phyloP scores from a whole-genome alignment of 805 yeast genomes.

The Lipomyces lipofer region DNA sequence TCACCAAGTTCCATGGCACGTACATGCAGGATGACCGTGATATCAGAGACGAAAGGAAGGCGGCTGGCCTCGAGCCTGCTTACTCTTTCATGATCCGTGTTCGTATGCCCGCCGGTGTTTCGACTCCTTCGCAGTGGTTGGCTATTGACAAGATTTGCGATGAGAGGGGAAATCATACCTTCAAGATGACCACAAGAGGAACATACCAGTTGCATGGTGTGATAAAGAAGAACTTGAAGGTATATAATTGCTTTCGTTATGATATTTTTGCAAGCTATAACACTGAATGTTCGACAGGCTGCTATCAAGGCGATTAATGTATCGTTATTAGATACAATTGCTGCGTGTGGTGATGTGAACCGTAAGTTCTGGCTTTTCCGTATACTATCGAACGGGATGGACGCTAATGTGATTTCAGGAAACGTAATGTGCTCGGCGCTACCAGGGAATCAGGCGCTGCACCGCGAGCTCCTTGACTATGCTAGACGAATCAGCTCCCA shows the following conservation, averaged over 20 bases:
- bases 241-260: background rate
- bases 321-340: constrained; percentile 87
- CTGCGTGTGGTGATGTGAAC: constrained; percentile 98
- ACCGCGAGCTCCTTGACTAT: constrained; percentile 64
- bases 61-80: constrained; percentile 91
- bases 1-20: constrained; percentile 96
- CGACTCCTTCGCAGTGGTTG: constrained; percentile 87
- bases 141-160: constrained; percentile 77
- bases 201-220: constrained; percentile 96
- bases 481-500: constrained; percentile 74
- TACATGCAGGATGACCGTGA: constrained; percentile 99
- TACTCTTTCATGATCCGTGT: constrained; percentile 97
- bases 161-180: constrained; percentile 84
- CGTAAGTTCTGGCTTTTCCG: constrained; percentile 43
- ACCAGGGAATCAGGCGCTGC: constrained; percentile 81
- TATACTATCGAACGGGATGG: background rate
- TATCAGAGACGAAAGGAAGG: constrained; percentile 86
- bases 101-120: constrained; percentile 89
- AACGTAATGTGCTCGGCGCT: constrained; percentile 92
- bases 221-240: constrained; percentile 79
- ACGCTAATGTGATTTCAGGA: constrained; percentile 31
- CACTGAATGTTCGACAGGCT: constrained; percentile 44
- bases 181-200: constrained; percentile 94
- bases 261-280: background rate
- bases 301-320: constrained; percentile 92